phyloP scores from a whole-genome alignment of 2,329 filamentous ascomycete genomes.

The Aureobasidium lini region DNA sequence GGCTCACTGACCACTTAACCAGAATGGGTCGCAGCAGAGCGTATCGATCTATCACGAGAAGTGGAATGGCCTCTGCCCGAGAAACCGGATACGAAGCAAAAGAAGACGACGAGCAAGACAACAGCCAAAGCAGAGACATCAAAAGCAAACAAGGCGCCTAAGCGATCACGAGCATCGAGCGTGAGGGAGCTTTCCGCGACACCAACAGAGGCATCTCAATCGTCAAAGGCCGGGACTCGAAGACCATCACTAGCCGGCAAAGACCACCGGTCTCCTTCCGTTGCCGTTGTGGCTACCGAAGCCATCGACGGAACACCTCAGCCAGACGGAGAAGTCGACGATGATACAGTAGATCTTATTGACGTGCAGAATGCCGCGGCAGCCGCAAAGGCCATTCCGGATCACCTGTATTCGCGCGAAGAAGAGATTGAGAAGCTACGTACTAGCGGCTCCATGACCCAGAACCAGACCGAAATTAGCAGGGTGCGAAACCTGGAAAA shows the following conservation, averaged over 20 bases:
- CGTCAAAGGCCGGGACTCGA: conserved; percentile 35
- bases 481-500: conserved; percentile 91
- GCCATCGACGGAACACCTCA: conserved; percentile 42
- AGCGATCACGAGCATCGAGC: conserved; percentile 36
- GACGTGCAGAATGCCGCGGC: conserved; percentile 46
- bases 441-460: conserved; percentile 95
- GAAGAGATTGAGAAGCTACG: conserved; percentile 95
- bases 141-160: conserved; percentile 39
- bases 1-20: conserved; percentile 33
- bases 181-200: conserved; percentile 47
- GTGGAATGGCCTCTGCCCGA: conserved; percentile 95
- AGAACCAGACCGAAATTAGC: conserved; percentile 94
- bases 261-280: conserved; percentile 47
- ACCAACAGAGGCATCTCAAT: conserved; percentile 41
- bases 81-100: conserved; percentile 81
- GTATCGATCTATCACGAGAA: conserved; percentile 81
- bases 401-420: conserved; percentile 62
- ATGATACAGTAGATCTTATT: conserved; percentile 42
- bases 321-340: conserved; percentile 46
- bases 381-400: conserved; percentile 44
- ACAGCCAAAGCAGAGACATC: conserved; percentile 29
- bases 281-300: conserved; percentile 38
- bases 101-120: conserved; percentile 48
- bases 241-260: conserved; percentile 51
- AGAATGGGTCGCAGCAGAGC: conserved; percentile 79